A percentile compares a stretch with the other conserved stretches of the same genome.
Evolutionary conservation across 2,329 filamentous ascomycete genomes (phyloP).

Genomic region (Tolypocladium pustulatum): DNA sequence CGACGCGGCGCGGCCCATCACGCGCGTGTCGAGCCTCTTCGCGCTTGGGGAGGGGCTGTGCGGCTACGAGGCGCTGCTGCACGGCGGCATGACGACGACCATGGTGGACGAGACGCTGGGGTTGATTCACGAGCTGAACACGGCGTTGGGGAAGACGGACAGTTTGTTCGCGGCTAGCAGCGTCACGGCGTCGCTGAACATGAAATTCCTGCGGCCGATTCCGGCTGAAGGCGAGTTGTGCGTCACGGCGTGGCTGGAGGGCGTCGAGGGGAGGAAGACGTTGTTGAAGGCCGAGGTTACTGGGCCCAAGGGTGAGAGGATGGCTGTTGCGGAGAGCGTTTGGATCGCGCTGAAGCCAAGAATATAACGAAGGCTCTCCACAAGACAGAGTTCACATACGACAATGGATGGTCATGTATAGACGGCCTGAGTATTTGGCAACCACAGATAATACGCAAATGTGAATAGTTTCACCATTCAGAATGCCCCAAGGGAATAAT

Average conservation of each 20-base stretch:
- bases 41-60: conserved; percentile 21
- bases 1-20: conserved; percentile 15
- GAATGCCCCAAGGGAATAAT: background rate
- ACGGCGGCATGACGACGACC: conserved; percentile 24
- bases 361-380: conserved; percentile 9
- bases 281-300: conserved; percentile 17
- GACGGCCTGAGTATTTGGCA: background rate
- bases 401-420: background rate
- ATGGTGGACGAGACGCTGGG: conserved; percentile 27
- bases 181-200: conserved; percentile 23
- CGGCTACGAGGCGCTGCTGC: conserved; percentile 21
- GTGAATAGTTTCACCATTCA: background rate
- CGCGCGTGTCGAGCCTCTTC: conserved; percentile 18
- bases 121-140: conserved; percentile 24
- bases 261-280: conserved; percentile 22
- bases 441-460: background rate
- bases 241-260: conserved; percentile 19
- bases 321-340: conserved; percentile 19
- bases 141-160: conserved; percentile 18
- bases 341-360: conserved; percentile 22
- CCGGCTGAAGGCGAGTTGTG: conserved; percentile 17
- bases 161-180: conserved; percentile 15
- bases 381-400: background rate
- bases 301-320: conserved; percentile 15
- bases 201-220: conserved; percentile 22